phyloP scores from a whole-genome alignment of 495 filamentous ascomycete species.

The Trichoderma parareesei region DNA sequence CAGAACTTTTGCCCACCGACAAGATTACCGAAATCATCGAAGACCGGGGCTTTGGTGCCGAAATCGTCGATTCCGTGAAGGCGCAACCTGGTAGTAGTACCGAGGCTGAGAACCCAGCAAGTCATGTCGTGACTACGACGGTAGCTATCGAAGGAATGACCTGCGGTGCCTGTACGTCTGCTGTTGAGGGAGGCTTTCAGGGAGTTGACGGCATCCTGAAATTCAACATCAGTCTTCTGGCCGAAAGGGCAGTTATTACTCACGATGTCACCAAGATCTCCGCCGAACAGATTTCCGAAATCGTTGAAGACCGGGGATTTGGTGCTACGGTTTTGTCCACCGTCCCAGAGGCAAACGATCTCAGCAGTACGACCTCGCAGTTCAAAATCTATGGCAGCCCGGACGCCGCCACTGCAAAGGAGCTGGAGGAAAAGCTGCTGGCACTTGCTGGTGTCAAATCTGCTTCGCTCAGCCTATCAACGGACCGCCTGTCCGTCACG shows the following conservation, averaged over 20 bases:
- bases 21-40: conserved; percentile 75
- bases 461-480: conserved; percentile 61
- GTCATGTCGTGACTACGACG: conserved; percentile 58
- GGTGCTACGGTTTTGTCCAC: conserved; percentile 74
- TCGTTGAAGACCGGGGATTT: conserved; percentile 88
- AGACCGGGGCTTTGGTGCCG: conserved; percentile 85
- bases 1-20: conserved; percentile 55
- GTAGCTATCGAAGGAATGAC: conserved; percentile 96
- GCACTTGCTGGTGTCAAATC: conserved; percentile 61
- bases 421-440: conserved; percentile 61
- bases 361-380: conserved; percentile 47
- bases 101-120: conserved; percentile 21
- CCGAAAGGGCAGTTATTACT: conserved; percentile 81
- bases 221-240: conserved; percentile 91
- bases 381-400: conserved; percentile 79
- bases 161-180: conserved; percentile 88
- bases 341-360: conserved; percentile 33
- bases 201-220: conserved; percentile 65
- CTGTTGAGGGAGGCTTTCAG: conserved; percentile 75
- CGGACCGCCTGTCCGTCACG: conserved; percentile 58
- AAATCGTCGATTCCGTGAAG: conserved; percentile 49
- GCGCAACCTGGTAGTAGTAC: conserved; percentile 25
- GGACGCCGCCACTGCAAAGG: conserved; percentile 58
- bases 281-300: conserved; percentile 69
- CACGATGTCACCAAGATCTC: conserved; percentile 66